Conservation (phyloP, 768 basidiomycete species). For the Mycena kentingensis region DNA sequence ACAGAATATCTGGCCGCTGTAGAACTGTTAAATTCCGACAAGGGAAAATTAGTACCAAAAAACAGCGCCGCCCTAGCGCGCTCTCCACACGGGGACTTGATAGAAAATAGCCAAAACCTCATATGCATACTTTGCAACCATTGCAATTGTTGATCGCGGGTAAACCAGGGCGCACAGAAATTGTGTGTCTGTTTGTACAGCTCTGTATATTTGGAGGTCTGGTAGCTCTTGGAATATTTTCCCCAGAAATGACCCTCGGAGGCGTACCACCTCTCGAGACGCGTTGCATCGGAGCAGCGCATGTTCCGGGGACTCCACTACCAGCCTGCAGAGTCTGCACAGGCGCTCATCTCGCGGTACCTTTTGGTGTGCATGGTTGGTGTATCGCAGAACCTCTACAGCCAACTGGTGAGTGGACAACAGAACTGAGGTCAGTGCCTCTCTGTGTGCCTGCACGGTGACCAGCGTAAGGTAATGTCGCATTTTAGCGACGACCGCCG, state of each 20-base stretch:
- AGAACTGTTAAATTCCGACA: background rate
- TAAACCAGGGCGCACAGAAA: background rate
- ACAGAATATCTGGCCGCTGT: background rate
- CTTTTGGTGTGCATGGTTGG: conserved; percentile 2
- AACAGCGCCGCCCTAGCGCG: background rate
- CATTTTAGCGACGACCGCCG: background rate
- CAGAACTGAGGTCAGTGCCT: conserved; percentile 4
- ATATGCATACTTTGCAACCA: background rate
- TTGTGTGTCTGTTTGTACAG: background rate
- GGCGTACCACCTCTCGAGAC: background rate
- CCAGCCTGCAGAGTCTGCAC: background rate
- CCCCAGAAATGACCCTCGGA: background rate
- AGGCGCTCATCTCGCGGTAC: conserved; percentile 1
- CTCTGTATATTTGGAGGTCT: background rate
- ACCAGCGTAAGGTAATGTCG: conserved; percentile 8
- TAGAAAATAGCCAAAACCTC: background rate
- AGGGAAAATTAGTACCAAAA: background rate
- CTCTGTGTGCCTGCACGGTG: conserved; percentile 1
- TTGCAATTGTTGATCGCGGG: background rate
- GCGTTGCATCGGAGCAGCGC: too few species aligned
- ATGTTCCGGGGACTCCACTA: conserved; percentile 13
- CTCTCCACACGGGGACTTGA: background rate
- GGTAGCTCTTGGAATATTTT: background rate
- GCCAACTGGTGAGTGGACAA: conserved; percentile 7
- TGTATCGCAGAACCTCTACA: conserved; percentile 7